Evolutionary conservation across 1,139 yeast genomes (phyloP).

Genomic region (Yamadazyma songkhlaensis): DNA sequence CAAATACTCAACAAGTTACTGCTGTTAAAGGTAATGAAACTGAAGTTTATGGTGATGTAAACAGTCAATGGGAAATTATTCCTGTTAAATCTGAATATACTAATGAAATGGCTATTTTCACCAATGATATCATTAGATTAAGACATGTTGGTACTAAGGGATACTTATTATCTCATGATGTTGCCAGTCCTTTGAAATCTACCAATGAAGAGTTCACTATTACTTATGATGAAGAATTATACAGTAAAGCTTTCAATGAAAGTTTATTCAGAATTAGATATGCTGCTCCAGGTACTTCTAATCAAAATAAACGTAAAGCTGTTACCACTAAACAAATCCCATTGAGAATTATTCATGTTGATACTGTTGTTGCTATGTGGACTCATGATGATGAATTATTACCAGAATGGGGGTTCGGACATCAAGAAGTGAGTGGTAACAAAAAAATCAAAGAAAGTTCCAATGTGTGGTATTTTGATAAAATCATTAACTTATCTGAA

Average conservation of each 20-base stretch:
- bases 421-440: slow-evolving; percentile 94
- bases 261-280: slow-evolving; percentile 78
- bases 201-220: slow-evolving; percentile 92
- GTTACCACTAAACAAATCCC: slow-evolving; percentile 70
- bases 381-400: slow-evolving; percentile 76
- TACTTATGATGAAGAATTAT: slow-evolving; percentile 43
- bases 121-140: slow-evolving; percentile 72
- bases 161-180: slow-evolving; percentile 85
- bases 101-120: slow-evolving; percentile 26
- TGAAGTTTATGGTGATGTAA: slow-evolving; percentile 54
- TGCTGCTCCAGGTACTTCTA: slow-evolving; percentile 28
- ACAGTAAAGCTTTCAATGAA: slow-evolving; percentile 53
- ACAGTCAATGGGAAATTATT: slow-evolving; percentile 84
- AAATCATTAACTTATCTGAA: slow-evolving; percentile 56
- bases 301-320: slow-evolving; percentile 44
- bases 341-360: slow-evolving; percentile 73
- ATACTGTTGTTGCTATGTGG: slow-evolving; percentile 94
- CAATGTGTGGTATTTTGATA: slow-evolving; percentile 75
- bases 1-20: slow-evolving; percentile 94
- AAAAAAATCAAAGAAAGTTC: slow-evolving; percentile 68
- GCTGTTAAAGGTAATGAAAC: slow-evolving; percentile 45
- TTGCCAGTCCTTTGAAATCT: slow-evolving; percentile 90
- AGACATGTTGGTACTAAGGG: slow-evolving; percentile 82
- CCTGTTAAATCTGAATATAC: slow-evolving; percentile 53
- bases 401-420: slow-evolving; percentile 94